These are phyloP conservation scores for Ceratobasidium sp. DNA, from an alignment of 1,284 basidiomycete species.

Conservation along the genomic window DNA sequence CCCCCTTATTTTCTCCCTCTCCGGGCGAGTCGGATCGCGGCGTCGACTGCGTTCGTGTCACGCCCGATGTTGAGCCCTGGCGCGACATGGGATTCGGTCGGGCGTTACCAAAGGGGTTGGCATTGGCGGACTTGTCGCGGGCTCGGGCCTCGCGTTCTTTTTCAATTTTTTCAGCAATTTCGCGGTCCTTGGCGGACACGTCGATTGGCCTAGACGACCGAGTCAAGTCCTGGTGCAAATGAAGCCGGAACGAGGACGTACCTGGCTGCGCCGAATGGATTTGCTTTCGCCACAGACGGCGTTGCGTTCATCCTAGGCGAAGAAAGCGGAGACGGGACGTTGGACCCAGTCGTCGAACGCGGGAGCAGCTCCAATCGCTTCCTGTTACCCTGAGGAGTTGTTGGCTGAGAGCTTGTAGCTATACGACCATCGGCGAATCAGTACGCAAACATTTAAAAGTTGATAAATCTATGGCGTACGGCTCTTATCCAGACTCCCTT, in stretches of 20 bases:
- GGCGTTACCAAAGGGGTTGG: not conserved
- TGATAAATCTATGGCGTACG: constrained; percentile 35
- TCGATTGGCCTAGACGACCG: constrained; percentile 59
- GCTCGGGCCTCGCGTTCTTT: constrained; percentile 47
- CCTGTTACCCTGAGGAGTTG: constrained; percentile 80
- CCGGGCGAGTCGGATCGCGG: constrained; percentile 11
- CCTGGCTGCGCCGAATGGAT: constrained; percentile 90
- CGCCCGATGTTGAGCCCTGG: constrained; percentile 7
- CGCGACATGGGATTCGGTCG: constrained; percentile 23
- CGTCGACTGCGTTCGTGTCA: constrained; percentile 1
- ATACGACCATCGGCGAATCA: constrained; percentile 25
- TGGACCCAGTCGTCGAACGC: constrained; percentile 70
- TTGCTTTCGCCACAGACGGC: constrained; percentile 59
- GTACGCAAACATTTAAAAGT: constrained; percentile 28
- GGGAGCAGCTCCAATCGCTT: constrained; percentile 86
- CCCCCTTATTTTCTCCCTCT: constrained; percentile 12
- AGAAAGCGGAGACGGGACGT: constrained; percentile 74
- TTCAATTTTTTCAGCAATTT: constrained; percentile 55
- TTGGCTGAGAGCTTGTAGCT: constrained; percentile 78
- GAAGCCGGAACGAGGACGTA: constrained; percentile 54
- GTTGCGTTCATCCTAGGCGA: constrained; percentile 73
- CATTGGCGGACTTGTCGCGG: not conserved
- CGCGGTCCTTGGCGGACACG: constrained; percentile 59
- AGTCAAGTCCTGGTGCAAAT: not conserved
- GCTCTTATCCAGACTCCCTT: constrained; percentile 38